phyloP scores from a whole-genome alignment of 2,329 filamentous ascomycete genomes.

The Nigrospora osmanthi region DNA sequence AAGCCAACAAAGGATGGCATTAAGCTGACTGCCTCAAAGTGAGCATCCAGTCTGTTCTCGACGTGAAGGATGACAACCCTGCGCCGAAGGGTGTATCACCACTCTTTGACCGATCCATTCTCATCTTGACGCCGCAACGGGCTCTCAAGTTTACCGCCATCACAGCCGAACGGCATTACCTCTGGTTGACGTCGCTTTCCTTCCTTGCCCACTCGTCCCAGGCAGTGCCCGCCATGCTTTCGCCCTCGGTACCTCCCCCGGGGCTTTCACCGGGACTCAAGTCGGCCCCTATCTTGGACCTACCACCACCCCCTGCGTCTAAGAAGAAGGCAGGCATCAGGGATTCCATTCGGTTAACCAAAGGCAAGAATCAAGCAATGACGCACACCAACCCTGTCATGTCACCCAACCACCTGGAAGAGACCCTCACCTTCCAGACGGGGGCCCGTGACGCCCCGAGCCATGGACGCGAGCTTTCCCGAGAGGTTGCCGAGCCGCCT shows the following conservation, averaged over 20 bases:
- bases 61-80: conserved; percentile 91
- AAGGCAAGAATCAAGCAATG: conserved; percentile 49
- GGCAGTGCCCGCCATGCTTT: conserved; percentile 65
- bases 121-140: conserved; percentile 87
- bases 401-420: conserved; percentile 24
- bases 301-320: conserved; percentile 33
- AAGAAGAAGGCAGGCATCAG: conserved; percentile 55
- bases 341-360: conserved; percentile 85
- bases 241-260: conserved; percentile 19
- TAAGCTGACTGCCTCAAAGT: conserved; percentile 47
- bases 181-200: conserved; percentile 90
- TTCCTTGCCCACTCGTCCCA: conserved; percentile 89
- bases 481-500: conserved; percentile 63
- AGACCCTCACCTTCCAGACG: conserved; percentile 24
- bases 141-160: conserved; percentile 91
- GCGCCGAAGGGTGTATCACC: conserved; percentile 60
- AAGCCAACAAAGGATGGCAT: background rate
- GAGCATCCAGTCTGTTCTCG: conserved; percentile 88
- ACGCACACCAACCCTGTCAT: conserved; percentile 17
- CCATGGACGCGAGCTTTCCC: conserved; percentile 40
- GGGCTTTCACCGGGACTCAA: conserved; percentile 25
- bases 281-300: conserved; percentile 42
- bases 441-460: conserved; percentile 22
- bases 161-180: conserved; percentile 77
- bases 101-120: conserved; percentile 85